Evolutionary conservation across 2,329 filamentous ascomycete genomes (phyloP), one percentile per base, ranked within the genome.

Genomic region (Penicillium brasilianum): DNA sequence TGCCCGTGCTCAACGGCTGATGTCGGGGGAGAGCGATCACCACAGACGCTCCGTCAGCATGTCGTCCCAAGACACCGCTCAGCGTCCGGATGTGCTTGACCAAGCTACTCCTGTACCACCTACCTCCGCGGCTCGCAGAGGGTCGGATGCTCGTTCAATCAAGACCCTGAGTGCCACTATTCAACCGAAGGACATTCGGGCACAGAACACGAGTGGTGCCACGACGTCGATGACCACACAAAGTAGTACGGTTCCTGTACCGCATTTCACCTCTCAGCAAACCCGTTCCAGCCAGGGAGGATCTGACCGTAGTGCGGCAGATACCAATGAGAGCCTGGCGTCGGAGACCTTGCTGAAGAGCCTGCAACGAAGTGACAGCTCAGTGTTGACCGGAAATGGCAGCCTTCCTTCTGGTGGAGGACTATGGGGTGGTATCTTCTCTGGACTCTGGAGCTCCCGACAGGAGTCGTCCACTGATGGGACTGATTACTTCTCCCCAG

Each of bases 401-500:
- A 81, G 78, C 55, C 77, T 82, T 22, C 81, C 82, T 20, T 78
- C 78, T 34, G 75, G 78, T 4, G 70, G 72, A 53, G 83, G 82
- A 58, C 81, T 81, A 36, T 87, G 84, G 85, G 83, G 84, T 20
- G 84, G 81, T 36, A 74, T 87, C 50, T 81, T 86, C 66, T 85
- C 83, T 59, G 80, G 80, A 2, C 80, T 87, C 59, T 87, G 85
- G 85, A 81, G 76, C 64, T 75, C 78, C 37, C 81, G 78, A 16
- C 79, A 82, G 52, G 80, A 79, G 49, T 83, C 83, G 2, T 81
- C 82, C 8, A 78, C 77, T 10, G 79, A 79, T 56, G 74, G 78
- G 11, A 58, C 62, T 46, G 70, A 69, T 22, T 53, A 60, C 25
- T 66, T 66, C 18, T 60, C 61, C 10, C 55, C 68, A 30, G 50